These are phyloP conservation scores for Lentinula raphanica DNA, from an alignment of 768 basidiomycete genomes.

Conservation along the genomic window DNA sequence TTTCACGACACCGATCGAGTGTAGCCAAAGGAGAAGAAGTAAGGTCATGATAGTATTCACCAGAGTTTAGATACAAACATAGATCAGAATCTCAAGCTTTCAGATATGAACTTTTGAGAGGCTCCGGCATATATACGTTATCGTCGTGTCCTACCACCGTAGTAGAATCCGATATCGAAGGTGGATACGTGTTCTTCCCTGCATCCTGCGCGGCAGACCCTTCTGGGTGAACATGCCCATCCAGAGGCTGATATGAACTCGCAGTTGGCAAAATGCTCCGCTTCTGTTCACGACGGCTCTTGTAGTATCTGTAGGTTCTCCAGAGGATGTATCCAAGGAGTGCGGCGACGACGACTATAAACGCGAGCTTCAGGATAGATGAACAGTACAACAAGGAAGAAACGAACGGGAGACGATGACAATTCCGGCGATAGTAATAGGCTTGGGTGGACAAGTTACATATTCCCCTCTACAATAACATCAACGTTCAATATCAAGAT, in stretches of 20 bases:
- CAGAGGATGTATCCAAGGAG: neutral
- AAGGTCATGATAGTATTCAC: no score
- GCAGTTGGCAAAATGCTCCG: neutral
- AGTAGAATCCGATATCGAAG: neutral
- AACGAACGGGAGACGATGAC: neutral
- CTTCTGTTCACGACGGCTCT: neutral
- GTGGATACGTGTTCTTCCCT: neutral
- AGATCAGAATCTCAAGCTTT: neutral
- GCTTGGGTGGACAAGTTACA: neutral
- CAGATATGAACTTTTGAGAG: neutral
- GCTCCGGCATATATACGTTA: neutral
- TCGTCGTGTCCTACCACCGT: neutral
- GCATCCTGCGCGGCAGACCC: neutral
- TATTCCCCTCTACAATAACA: neutral
- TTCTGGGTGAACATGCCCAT: slow-evolving; percentile 2
- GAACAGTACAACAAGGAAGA: neutral
- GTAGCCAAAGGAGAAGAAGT: no score
- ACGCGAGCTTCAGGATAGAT: neutral
- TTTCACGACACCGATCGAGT: no score
- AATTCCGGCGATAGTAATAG: neutral
- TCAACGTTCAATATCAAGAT: neutral
- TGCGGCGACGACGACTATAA: neutral
- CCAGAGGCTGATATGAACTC: neutral
- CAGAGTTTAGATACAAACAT: no score
- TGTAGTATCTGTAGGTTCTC: neutral